Percentiles rank a stretch among this genome's conserved stretches.
These are phyloP conservation scores for Moringa oleifera DNA, from an alignment of 345 rosid genomes.

Conservation along the genomic window DNA sequence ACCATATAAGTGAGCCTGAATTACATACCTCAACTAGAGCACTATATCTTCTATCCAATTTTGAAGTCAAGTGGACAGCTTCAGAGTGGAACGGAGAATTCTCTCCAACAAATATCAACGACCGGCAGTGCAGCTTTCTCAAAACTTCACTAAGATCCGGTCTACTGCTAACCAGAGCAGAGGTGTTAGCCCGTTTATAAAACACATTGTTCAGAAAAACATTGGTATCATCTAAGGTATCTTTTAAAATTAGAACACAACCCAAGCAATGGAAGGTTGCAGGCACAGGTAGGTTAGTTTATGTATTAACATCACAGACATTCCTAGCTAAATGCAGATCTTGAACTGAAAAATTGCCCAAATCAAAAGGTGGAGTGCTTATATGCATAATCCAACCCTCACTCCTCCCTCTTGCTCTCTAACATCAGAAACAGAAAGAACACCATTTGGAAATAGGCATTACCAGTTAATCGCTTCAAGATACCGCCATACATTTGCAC, in stretches of 20 bases:
- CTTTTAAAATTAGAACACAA: neutral
- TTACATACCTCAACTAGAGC: slow-evolving; percentile 84
- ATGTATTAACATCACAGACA: too few relatives aligned
- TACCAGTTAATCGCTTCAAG: slow-evolving; percentile 91
- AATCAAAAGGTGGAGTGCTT: too few relatives aligned
- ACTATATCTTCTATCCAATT: slow-evolving; percentile 67
- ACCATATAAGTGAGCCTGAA: neutral
- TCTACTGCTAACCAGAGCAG: slow-evolving; percentile 49
- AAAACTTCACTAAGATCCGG: slow-evolving; percentile 76
- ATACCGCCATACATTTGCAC: slow-evolving; percentile 70
- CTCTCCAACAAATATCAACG: slow-evolving; percentile 86
- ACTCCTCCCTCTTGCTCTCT: neutral
- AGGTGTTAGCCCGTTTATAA: neutral
- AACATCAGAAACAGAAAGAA: neutral
- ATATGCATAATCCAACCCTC: neutral
- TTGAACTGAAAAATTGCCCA: too few relatives aligned
- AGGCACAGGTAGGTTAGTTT: neutral
- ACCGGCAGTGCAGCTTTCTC: slow-evolving; percentile 66
- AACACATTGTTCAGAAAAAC: neutral
- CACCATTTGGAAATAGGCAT: slow-evolving; percentile 1
- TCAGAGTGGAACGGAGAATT: slow-evolving; percentile 79
- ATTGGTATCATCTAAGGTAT: neutral
- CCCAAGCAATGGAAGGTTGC: neutral
- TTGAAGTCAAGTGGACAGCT: slow-evolving; percentile 79
- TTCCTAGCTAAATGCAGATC: too few relatives aligned